Conservation (phyloP, 1,284 basidiomycete species). For the Puccinia coronata region DNA sequence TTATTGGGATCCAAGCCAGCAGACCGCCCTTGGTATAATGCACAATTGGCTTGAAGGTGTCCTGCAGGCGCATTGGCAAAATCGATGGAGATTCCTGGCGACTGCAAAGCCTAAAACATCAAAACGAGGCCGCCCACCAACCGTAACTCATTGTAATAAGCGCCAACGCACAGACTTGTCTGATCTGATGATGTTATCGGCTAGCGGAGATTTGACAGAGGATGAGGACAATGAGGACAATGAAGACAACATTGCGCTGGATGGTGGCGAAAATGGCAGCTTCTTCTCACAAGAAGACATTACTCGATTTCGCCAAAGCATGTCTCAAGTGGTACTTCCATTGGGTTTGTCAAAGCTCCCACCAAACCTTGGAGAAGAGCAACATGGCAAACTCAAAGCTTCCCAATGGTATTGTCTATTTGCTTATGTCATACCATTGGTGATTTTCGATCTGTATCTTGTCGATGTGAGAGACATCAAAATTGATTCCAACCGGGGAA, state of each 20-base stretch:
- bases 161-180: no score
- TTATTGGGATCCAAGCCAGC: constrained; percentile 23
- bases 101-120: background rate
- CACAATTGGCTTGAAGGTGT: constrained; percentile 34
- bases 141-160: background rate
- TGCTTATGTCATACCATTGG: constrained; percentile 1
- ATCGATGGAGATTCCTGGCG: constrained; percentile 29
- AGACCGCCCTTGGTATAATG: constrained; percentile 23
- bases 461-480: background rate
- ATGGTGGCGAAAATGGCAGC: no score
- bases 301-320: background rate
- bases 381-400: constrained; percentile 10
- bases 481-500: background rate
- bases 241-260: no score
- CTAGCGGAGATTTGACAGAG: no score
- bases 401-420: constrained; percentile 12
- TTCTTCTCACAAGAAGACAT: background rate
- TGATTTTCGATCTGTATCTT: background rate
- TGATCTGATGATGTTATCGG: no score
- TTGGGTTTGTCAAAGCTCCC: background rate
- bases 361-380: constrained; percentile 6
- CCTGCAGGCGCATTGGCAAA: constrained; percentile 12
- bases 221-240: no score
- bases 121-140: background rate
- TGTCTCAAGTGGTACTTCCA: background rate